Conservation (phyloP, 768 basidiomycete genomes). For the Ramaria rubella region DNA sequence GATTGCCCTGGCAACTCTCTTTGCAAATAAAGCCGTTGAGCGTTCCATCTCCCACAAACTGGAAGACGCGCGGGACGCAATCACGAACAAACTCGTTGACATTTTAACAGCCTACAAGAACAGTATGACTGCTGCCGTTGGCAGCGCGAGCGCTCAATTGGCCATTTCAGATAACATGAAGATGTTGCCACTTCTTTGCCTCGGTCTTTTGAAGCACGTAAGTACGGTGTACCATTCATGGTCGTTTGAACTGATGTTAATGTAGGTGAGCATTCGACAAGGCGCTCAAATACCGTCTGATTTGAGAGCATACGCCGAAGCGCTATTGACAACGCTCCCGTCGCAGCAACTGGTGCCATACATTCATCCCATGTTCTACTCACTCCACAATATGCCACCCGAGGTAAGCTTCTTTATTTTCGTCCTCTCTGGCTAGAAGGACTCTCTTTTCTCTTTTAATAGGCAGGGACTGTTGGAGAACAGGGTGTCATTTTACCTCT, state of each 20-base stretch:
- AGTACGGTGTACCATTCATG: constrained; percentile 18
- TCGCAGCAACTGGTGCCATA: constrained; percentile 89
- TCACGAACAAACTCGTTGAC: constrained; percentile 78
- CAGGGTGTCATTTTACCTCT: constrained; percentile 83
- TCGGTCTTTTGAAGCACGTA: constrained; percentile 93
- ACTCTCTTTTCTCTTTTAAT: too few relatives aligned
- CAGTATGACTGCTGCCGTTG: constrained; percentile 91
- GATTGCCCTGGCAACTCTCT: constrained; percentile 72
- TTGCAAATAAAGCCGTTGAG: constrained; percentile 92
- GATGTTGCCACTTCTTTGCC: constrained; percentile 84
- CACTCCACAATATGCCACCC: constrained; percentile 91
- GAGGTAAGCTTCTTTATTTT: constrained; percentile 51
- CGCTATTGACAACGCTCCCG: constrained; percentile 83
- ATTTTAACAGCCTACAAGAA: constrained; percentile 86
- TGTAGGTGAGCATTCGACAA: constrained; percentile 86
- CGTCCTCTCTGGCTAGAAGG: constrained; percentile 32
- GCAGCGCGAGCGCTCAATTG: constrained; percentile 90
- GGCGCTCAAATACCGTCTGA: constrained; percentile 97
- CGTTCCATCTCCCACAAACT: constrained; percentile 76
- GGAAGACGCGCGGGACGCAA: constrained; percentile 83
- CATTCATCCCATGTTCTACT: constrained; percentile 92
- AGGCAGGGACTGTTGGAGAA: constrained; percentile 91
- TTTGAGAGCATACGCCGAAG: constrained; percentile 91
- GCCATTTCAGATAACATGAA: constrained; percentile 91
- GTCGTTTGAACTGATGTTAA: too few relatives aligned